A percentile compares a stretch with the other conserved stretches of the same genome.
Evolutionary conservation across 2,329 filamentous ascomycete species (phyloP).

Genomic region (Talaromyces sp.): DNA sequence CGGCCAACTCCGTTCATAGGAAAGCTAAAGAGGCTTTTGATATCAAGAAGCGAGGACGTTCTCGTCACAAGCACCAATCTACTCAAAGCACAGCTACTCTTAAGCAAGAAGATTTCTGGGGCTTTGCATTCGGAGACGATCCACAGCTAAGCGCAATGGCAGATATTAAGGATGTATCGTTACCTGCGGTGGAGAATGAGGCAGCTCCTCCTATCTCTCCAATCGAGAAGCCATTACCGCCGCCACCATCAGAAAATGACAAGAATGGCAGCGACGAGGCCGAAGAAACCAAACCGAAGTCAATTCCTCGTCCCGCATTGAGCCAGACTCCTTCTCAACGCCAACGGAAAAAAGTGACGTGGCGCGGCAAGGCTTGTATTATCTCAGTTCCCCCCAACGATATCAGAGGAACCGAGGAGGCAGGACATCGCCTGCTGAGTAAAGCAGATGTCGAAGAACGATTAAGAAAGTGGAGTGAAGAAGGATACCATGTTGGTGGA

Average conservation of each 20-base stretch:
- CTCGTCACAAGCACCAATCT: slow-evolving; percentile 26
- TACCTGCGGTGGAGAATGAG: slow-evolving; percentile 14
- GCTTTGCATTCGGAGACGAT: slow-evolving; percentile 39
- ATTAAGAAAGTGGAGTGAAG: slow-evolving; percentile 35
- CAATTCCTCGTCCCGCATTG: slow-evolving; percentile 8
- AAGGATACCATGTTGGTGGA: slow-evolving; percentile 39
- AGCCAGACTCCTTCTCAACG: slow-evolving; percentile 23
- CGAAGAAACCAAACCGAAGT: slow-evolving; percentile 1
- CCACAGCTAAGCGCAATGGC: slow-evolving; percentile 27
- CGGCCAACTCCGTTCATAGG: slow-evolving; percentile 28
- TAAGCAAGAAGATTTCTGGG: slow-evolving; percentile 40
- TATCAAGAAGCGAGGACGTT: slow-evolving; percentile 15
- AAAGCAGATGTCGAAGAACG: slow-evolving; percentile 32
- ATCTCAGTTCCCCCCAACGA: slow-evolving; percentile 65
- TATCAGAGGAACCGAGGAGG: slow-evolving; percentile 50
- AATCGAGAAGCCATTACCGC: slow-evolving; percentile 37
- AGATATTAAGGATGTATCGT: slow-evolving; percentile 16
- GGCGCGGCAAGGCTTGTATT: slow-evolving; percentile 69
- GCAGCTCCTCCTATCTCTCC: slow-evolving; percentile 15
- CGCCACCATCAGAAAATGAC: slow-evolving; percentile 23
- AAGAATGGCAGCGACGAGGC: not conserved
- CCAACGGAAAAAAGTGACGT: slow-evolving; percentile 65
- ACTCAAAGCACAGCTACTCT: slow-evolving; percentile 38
- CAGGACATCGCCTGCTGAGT: slow-evolving; percentile 31
- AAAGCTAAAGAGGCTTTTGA: slow-evolving; percentile 17